Percentiles rank a stretch among this genome's conserved stretches.
These are phyloP conservation scores for Amphichorda felina DNA, from an alignment of 2,329 filamentous ascomycete genomes.

Conservation along the genomic window DNA sequence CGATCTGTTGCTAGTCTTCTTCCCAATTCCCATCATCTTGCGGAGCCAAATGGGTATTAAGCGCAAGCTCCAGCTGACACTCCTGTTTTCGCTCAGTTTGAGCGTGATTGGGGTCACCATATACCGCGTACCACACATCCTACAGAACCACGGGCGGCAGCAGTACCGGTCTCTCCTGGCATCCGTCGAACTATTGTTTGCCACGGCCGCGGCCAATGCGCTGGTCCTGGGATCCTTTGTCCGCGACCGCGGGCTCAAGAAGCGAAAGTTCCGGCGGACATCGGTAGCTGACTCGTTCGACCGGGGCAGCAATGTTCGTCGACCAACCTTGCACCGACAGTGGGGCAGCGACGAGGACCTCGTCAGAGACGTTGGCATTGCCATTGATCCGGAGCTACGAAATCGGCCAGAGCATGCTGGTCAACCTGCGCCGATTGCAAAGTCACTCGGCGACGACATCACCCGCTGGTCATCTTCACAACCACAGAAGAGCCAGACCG, in stretches of 20 bases:
- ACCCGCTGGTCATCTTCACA: slow-evolving; percentile 35
- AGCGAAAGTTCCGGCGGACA: slow-evolving; percentile 63
- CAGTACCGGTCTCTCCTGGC: slow-evolving; percentile 83
- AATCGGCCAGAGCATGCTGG: slow-evolving; percentile 12
- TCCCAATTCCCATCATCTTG: slow-evolving; percentile 82
- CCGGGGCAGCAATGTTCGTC: slow-evolving; percentile 21
- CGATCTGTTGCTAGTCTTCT: slow-evolving; percentile 75
- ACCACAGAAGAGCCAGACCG: slow-evolving; percentile 19
- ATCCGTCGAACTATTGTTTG: slow-evolving; percentile 81
- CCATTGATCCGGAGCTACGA: slow-evolving; percentile 42
- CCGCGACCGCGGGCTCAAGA: slow-evolving; percentile 81
- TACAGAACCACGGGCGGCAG: slow-evolving; percentile 59
- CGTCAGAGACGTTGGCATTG: slow-evolving; percentile 66
- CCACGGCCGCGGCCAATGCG: slow-evolving; percentile 76
- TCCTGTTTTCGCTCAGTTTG: slow-evolving; percentile 77
- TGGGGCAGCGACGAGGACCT: slow-evolving; percentile 92
- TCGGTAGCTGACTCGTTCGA: slow-evolving; percentile 54
- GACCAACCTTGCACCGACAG: slow-evolving; percentile 46
- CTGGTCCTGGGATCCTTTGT: slow-evolving; percentile 89
- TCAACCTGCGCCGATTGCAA: slow-evolving; percentile 14
- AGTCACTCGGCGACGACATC: slow-evolving; percentile 22
- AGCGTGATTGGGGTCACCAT: slow-evolving; percentile 68
- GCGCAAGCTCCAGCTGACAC: slow-evolving; percentile 66
- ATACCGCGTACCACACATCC: slow-evolving; percentile 71
- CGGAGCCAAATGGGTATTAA: slow-evolving; percentile 63